Percentiles rank a stretch among this genome's conserved stretches.
Evolutionary conservation across 2,329 filamentous ascomycete species (phyloP).

Genomic region (Pseudogymnoascus sp.): DNA sequence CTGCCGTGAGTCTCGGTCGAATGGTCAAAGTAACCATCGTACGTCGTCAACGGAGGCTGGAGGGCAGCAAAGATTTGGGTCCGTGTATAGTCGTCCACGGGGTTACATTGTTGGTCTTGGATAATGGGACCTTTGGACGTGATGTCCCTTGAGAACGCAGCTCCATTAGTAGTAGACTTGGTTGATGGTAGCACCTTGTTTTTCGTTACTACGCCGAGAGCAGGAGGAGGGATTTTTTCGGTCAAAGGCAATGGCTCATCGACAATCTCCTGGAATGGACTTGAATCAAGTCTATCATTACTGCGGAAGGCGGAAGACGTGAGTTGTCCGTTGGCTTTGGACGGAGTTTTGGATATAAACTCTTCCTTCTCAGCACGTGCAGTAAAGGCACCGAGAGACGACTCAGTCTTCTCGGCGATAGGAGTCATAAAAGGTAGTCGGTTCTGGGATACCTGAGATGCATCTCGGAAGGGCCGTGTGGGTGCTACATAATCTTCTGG

Average conservation of each 20-base stretch:
- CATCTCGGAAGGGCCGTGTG: constrained; percentile 71
- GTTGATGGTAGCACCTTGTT: constrained; percentile 26
- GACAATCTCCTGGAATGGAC: constrained; percentile 62
- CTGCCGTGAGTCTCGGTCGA: constrained; percentile 55
- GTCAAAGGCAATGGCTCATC: constrained; percentile 40
- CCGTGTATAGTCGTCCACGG: constrained; percentile 69
- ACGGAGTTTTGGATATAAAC: constrained; percentile 69
- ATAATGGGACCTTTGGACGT: constrained; percentile 64
- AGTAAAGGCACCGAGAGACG: constrained; percentile 64
- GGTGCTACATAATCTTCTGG: constrained; percentile 82
- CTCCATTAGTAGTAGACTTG: constrained; percentile 26
- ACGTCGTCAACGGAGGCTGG: constrained; percentile 64
- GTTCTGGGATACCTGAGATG: constrained; percentile 74
- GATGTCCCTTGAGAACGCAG: constrained; percentile 32
- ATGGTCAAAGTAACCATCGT: constrained; percentile 74
- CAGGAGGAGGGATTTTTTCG: constrained; percentile 44
- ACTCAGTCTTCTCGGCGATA: constrained; percentile 92
- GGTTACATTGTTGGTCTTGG: constrained; percentile 78
- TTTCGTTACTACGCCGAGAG: constrained; percentile 40
- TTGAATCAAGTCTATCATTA: constrained; percentile 31
- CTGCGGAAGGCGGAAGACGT: constrained; percentile 1
- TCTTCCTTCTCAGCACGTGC: constrained; percentile 49
- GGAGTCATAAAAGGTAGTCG: constrained; percentile 97
- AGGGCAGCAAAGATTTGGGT: constrained; percentile 66
- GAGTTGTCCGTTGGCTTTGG: constrained; percentile 37